Evolutionary conservation across 441 rosid species (phyloP), one percentile per base, ranked within the genome.

Genomic region (Theobroma grandiflorum): DNA sequence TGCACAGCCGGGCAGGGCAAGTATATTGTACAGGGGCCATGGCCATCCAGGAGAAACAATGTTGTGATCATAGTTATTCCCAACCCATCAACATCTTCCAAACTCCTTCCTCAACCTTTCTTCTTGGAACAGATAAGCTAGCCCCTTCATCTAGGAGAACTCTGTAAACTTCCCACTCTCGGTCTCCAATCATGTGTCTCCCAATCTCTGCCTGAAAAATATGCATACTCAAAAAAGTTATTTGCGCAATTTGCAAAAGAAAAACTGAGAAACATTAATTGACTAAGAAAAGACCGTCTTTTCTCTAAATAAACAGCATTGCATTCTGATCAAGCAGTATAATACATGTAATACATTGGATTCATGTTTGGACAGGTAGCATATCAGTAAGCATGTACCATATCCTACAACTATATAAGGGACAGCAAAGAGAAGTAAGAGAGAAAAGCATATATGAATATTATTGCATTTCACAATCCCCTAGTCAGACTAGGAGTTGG

Each of bases 21-120:
- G 69, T 42, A 73, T 22, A 66, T 66, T 77, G 77, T 68, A 67
- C 67, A 65, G 49, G 57, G 20, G 73, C 76, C 57, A 20, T 40
- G 58, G 63, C 75, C 31, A 74, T 75, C 69, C 26, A 33, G 11
- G 62, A 67, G 53, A 68, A 80, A 70, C 15, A 11, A 40, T 18
- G 43, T 79, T 69, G 50, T 16, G 65, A 52, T 77, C 33, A 14
- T 35, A 22, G 26, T 88, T 86, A 89, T 72, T 92, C 89, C 98
- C 98, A 92, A 70, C 98, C 99, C 98, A 93, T 93, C 78, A 94
- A 86, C 88, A 82, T 86, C 63, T 88, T 96, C 99, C 98, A 92
- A 16, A 91, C 98, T 85, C 84, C 85, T 85, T 86, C 90, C 90
- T 90, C 92, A 5, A 94, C 92, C 83, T 88, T 90, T 75, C 81